Evolutionary conservation across 108 stramenopile genomes (phyloP).

Genomic region (Pseudonitzschia pungens): DNA sequence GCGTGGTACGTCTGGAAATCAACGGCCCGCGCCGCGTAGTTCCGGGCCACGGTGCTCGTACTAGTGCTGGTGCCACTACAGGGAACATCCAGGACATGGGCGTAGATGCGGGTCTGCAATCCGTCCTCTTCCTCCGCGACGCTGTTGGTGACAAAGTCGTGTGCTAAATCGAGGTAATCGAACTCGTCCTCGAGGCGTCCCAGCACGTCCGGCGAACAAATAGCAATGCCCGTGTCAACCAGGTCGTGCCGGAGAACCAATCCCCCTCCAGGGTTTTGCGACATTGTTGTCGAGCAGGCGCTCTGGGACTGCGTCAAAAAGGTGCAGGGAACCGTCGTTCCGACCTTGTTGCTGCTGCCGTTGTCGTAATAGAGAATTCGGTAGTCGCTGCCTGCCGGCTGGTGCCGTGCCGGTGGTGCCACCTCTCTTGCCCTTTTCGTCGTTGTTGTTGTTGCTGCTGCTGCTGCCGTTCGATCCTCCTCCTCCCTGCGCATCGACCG

Average conservation of each 20-base stretch:
- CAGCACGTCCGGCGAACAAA: slow-evolving; percentile 97
- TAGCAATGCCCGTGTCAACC: slow-evolving; percentile 92
- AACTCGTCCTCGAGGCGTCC: slow-evolving; percentile 95
- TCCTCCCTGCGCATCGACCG: slow-evolving; percentile 10
- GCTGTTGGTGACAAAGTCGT: slow-evolving; percentile 89
- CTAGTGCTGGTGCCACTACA: not conserved
- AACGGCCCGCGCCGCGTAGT: slow-evolving; percentile 87
- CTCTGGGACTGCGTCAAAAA: slow-evolving; percentile 53
- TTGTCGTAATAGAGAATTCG: slow-evolving; percentile 79
- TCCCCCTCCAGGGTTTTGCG: not conserved
- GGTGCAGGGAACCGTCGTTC: slow-evolving; percentile 60
- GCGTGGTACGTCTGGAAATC: slow-evolving; percentile 87
- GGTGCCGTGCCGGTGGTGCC: not conserved
- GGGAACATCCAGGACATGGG: slow-evolving; percentile 80
- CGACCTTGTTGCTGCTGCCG: slow-evolving; percentile 25
- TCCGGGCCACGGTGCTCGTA: slow-evolving; percentile 5
- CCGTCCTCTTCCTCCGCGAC: slow-evolving; percentile 95
- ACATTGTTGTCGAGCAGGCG: not conserved
- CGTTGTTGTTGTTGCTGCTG: slow-evolving; percentile 10
- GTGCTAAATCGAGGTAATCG: slow-evolving; percentile 89
- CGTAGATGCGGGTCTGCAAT: slow-evolving; percentile 89
- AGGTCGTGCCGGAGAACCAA: slow-evolving; percentile 63
- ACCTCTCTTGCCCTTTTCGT: not conserved
- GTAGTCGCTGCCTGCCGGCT: slow-evolving; percentile 41
- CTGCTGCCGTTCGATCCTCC: no score